These are phyloP conservation scores for Pseudozyma tsukubaensis DNA, from an alignment of 1,284 basidiomycete species.

Conservation along the genomic window DNA sequence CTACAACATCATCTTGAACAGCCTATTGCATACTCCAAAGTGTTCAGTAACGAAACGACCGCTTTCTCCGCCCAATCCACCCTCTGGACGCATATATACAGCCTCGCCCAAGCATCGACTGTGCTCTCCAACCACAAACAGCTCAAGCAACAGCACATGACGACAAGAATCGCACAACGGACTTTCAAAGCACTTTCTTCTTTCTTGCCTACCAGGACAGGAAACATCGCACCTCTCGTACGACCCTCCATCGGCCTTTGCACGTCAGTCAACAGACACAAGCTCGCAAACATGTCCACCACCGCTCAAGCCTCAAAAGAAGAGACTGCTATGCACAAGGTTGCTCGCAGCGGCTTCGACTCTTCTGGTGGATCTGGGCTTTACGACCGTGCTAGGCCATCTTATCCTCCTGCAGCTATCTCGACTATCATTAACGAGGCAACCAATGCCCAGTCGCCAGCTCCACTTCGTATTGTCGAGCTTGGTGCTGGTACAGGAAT, in stretches of 20 bases:
- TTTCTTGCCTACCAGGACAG: background rate
- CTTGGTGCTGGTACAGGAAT: constrained; percentile 65
- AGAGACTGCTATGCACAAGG: constrained; percentile 42
- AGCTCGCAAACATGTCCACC: constrained; percentile 16
- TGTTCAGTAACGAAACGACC: too few species aligned
- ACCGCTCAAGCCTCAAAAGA: constrained; percentile 2
- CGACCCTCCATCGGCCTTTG: background rate
- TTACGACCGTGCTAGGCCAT: constrained; percentile 58
- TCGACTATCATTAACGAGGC: constrained; percentile 43
- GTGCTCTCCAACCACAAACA: background rate
- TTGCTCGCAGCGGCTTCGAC: constrained; percentile 57
- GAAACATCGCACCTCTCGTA: background rate
- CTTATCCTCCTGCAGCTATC: constrained; percentile 50
- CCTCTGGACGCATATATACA: background rate
- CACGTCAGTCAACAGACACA: background rate
- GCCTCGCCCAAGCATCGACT: background rate
- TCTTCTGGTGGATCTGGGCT: constrained; percentile 43
- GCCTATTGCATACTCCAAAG: too few species aligned
- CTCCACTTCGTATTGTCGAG: constrained; percentile 58
- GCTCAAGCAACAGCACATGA: constrained; percentile 12
- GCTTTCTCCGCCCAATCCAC: background rate
- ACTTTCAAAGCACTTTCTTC: constrained; percentile 1
- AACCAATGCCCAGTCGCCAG: constrained; percentile 15
- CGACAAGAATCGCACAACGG: constrained; percentile 8
- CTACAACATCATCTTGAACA: too few species aligned